These are phyloP conservation scores for Cutaneotrichosporon cyanovorans DNA, from an alignment of 1,284 basidiomycete genomes.

Conservation along the genomic window DNA sequence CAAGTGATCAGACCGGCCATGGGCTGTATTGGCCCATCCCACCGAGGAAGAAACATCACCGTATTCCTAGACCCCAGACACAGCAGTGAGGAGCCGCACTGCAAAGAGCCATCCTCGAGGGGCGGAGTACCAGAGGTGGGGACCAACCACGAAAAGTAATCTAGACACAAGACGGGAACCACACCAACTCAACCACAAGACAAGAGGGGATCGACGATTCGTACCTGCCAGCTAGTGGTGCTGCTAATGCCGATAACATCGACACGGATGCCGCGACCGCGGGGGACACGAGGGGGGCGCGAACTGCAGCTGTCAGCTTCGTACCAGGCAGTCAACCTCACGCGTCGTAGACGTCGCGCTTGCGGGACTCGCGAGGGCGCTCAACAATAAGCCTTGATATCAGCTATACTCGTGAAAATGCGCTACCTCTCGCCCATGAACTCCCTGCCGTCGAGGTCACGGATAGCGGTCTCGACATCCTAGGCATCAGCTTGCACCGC, in stretches of 20 bases:
- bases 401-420: not conserved
- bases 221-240: slow-evolving; percentile 96
- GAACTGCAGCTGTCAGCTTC: slow-evolving; percentile 5
- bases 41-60: no score
- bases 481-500: slow-evolving; percentile 44
- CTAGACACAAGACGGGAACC: not conserved
- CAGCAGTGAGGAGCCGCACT: no score
- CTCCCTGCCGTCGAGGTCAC: slow-evolving; percentile 72
- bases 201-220: slow-evolving; percentile 15
- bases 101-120: no score
- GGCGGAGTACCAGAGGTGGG: no score
- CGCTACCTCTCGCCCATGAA: slow-evolving; percentile 79
- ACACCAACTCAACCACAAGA: not conserved
- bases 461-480: slow-evolving; percentile 88
- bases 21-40: no score
- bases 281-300: slow-evolving; percentile 28
- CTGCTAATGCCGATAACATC: slow-evolving; percentile 77
- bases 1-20: no score
- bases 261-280: slow-evolving; percentile 62
- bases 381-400: slow-evolving; percentile 72
- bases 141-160: no score
- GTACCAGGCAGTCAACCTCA: slow-evolving; percentile 33
- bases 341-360: slow-evolving; percentile 67
- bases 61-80: no score
- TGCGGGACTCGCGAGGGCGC: slow-evolving; percentile 79